These are phyloP conservation scores for Sarcocystis neurona DNA, from an alignment of 169 alveolate species.

Conservation along the genomic window DNA sequence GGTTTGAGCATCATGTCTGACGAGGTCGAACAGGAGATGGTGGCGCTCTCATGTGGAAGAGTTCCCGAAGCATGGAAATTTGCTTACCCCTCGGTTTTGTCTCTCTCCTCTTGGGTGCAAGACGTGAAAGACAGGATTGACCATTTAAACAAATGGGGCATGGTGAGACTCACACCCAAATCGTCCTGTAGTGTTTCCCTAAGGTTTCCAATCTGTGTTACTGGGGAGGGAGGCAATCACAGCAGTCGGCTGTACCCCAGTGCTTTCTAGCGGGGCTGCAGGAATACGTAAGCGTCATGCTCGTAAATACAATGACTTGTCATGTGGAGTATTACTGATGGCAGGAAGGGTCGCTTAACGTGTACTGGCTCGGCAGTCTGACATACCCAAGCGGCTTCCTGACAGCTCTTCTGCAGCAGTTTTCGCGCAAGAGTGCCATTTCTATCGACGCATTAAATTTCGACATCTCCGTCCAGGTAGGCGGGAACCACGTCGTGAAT, in stretches of 20 bases:
- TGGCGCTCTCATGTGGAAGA: constrained; percentile 79
- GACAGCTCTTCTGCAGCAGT: constrained; percentile 89
- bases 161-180: constrained; percentile 36
- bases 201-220: too few relatives aligned
- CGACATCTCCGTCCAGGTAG: constrained; percentile 76
- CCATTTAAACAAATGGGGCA: constrained; percentile 88
- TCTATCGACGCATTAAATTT: constrained; percentile 87
- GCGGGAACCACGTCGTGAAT: constrained; percentile 60
- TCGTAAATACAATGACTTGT: too few relatives aligned
- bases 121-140: constrained; percentile 86
- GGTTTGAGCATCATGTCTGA: constrained; percentile 91
- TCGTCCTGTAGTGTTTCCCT: too few relatives aligned
- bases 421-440: constrained; percentile 80
- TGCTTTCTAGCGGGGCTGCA: too few relatives aligned
- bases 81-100: constrained; percentile 88
- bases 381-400: constrained; percentile 93
- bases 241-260: too few relatives aligned
- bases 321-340: too few relatives aligned
- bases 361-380: constrained; percentile 92
- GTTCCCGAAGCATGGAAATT: constrained; percentile 89
- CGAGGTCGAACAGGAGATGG: constrained; percentile 87
- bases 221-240: too few relatives aligned
- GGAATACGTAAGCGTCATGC: too few relatives aligned
- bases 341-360: constrained; percentile 81
- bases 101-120: constrained; percentile 89